Conservation (phyloP, 805 yeast species). For the Ogataea populi-albae region DNA sequence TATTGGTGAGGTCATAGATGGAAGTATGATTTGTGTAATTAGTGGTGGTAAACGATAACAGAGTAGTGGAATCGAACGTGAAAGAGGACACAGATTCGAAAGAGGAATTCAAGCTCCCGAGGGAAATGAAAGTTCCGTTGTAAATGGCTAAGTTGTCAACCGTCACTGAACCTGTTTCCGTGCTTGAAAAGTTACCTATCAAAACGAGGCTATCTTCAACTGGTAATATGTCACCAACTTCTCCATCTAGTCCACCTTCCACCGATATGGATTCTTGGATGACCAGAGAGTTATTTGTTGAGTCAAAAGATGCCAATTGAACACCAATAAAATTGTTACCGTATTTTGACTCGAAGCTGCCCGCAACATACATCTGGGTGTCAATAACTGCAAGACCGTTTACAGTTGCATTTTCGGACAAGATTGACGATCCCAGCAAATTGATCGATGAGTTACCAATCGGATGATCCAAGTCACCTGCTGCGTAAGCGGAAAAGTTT, state of each 20-base stretch:
- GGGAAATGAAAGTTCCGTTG: slow-evolving; percentile 40
- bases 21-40: slow-evolving; percentile 17
- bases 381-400: slow-evolving; percentile 32
- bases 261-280: slow-evolving; percentile 10
- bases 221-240: slow-evolving; percentile 32
- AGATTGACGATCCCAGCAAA: slow-evolving; percentile 32
- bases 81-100: slow-evolving; percentile 25
- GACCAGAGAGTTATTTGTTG: slow-evolving; percentile 11
- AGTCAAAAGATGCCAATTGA: slow-evolving; percentile 24
- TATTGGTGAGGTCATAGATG: slow-evolving; percentile 42
- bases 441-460: slow-evolving; percentile 51
- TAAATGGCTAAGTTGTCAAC: slow-evolving; percentile 24
- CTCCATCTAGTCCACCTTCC: slow-evolving; percentile 41
- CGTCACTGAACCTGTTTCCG: slow-evolving; percentile 29
- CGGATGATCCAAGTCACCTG: slow-evolving; percentile 22
- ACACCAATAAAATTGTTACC: slow-evolving; percentile 39
- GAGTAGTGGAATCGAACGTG: slow-evolving; percentile 38
- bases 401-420: slow-evolving; percentile 42
- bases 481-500: slow-evolving; percentile 49
- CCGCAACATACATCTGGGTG: slow-evolving; percentile 44
- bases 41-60: slow-evolving; percentile 37
- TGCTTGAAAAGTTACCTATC: slow-evolving; percentile 37
- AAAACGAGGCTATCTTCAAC: slow-evolving; percentile 38
- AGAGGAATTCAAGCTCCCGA: slow-evolving; percentile 19
- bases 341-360: slow-evolving; percentile 40